phyloP scores from a whole-genome alignment of 441 rosid genomes.

The Adansonia grandidieri region DNA sequence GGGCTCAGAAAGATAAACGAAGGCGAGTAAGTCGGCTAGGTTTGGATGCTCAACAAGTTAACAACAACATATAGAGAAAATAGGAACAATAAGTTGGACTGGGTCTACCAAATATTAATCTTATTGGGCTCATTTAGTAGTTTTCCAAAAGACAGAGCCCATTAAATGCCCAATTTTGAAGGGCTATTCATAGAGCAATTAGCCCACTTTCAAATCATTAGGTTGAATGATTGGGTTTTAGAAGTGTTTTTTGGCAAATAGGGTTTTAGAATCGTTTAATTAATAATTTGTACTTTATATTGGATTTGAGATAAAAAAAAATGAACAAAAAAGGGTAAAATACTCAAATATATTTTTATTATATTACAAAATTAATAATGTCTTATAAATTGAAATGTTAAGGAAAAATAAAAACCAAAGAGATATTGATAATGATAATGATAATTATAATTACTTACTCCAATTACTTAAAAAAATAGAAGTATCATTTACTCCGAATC shows the following conservation, averaged over 20 bases:
- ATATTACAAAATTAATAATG: no score
- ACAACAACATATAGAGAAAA: background rate
- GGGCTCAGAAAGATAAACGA: background rate
- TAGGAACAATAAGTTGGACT: background rate
- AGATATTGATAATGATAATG: no score
- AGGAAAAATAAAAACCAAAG: no score
- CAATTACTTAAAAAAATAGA: no score
- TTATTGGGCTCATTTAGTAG: background rate
- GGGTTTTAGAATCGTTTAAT: no score
- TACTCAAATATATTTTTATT: no score
- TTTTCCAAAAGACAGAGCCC: no score
- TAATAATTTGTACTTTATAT: background rate
- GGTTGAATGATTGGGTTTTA: background rate
- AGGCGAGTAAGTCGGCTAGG: background rate
- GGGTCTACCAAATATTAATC: background rate
- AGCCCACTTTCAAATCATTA: background rate
- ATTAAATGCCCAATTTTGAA: background rate
- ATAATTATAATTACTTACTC: no score
- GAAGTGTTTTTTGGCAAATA: no score
- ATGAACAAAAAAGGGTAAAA: no score
- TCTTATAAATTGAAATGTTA: no score
- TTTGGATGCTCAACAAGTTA: background rate
- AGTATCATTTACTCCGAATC: no score
- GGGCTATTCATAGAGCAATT: background rate
- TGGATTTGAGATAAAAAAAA: background rate